phyloP scores from a whole-genome alignment of 108 stramenopile species.

The Chaetoceros tenuissimus region DNA sequence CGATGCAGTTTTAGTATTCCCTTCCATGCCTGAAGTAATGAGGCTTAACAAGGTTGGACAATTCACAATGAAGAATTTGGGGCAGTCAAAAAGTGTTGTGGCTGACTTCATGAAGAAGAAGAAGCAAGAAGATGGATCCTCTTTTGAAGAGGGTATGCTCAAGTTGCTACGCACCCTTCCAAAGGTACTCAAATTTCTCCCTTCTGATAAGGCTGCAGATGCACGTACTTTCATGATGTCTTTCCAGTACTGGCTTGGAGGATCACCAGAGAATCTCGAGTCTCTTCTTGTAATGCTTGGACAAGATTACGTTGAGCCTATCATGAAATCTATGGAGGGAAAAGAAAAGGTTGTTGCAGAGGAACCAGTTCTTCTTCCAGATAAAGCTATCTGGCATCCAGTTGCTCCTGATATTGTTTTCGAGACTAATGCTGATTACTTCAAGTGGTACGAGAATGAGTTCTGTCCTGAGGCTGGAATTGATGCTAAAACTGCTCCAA shows the following conservation, averaged over 20 bases:
- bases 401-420: constrained; percentile 89
- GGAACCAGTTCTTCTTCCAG: constrained; percentile 92
- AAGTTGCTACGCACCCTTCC: constrained; percentile 93
- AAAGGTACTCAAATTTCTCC: constrained; percentile 94
- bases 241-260: constrained; percentile 97
- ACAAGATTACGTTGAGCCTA: constrained; percentile 82
- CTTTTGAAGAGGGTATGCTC: constrained; percentile 96
- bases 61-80: constrained; percentile 95
- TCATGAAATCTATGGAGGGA: constrained; percentile 69
- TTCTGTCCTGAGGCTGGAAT: constrained; percentile 93
- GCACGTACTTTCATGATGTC: constrained; percentile 97
- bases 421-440: constrained; percentile 78
- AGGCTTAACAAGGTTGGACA: constrained; percentile 92
- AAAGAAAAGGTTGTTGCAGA: constrained; percentile 69
- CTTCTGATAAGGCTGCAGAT: constrained; percentile 93
- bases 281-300: constrained; percentile 88
- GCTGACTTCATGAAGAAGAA: constrained; percentile 98
- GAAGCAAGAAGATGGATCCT: constrained; percentile 91
- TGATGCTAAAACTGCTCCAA: constrained; percentile 76
- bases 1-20: constrained; percentile 90
- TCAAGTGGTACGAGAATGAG: constrained; percentile 89
- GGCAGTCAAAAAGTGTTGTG: constrained; percentile 91
- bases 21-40: constrained; percentile 97
- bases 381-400: constrained; percentile 97
- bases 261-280: constrained; percentile 90